Evolutionary conservation across 2,329 filamentous ascomycete species (phyloP).

Genomic region (Fusarium sp.): DNA sequence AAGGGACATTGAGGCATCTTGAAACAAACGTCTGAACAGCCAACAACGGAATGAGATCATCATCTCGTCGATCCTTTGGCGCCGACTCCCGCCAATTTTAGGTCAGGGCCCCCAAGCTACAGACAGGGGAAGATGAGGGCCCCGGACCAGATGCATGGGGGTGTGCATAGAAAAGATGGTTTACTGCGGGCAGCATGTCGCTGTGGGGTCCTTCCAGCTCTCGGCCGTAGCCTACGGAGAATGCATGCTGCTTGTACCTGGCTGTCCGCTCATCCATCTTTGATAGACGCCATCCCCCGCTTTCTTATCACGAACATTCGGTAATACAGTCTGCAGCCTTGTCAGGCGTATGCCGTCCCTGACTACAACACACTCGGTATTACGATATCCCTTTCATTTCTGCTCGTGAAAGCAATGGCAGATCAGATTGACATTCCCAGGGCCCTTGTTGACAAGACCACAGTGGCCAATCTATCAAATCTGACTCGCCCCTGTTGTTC

Average conservation of each 20-base stretch:
- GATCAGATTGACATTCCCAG: background rate
- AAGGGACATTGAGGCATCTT: slow-evolving; percentile 31
- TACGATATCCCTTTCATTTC: slow-evolving; percentile 3
- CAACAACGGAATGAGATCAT: slow-evolving; percentile 47
- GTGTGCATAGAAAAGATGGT: slow-evolving; percentile 32
- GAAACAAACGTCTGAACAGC: slow-evolving; percentile 45
- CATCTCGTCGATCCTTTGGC: slow-evolving; percentile 45
- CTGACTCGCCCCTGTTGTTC: slow-evolving; percentile 11
- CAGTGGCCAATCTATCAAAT: slow-evolving; percentile 6
- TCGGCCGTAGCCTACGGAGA: slow-evolving; percentile 41
- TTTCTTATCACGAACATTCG: slow-evolving; percentile 37
- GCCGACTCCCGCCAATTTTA: slow-evolving; percentile 45
- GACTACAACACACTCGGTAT: slow-evolving; percentile 5
- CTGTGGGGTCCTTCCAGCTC: slow-evolving; percentile 39
- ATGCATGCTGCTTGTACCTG: slow-evolving; percentile 32
- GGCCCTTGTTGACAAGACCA: background rate
- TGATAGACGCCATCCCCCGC: slow-evolving; percentile 38
- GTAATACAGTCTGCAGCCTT: slow-evolving; percentile 43
- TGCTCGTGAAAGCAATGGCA: background rate
- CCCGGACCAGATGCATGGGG: slow-evolving; percentile 17
- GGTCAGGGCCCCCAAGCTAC: slow-evolving; percentile 36
- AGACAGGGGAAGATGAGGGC: slow-evolving; percentile 28
- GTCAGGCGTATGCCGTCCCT: slow-evolving; percentile 26
- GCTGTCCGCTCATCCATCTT: slow-evolving; percentile 20
- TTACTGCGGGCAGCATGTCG: slow-evolving; percentile 23